Evolutionary conservation across 2,329 filamentous ascomycete genomes (phyloP).

Genomic region (Cladophialophora psammophila): DNA sequence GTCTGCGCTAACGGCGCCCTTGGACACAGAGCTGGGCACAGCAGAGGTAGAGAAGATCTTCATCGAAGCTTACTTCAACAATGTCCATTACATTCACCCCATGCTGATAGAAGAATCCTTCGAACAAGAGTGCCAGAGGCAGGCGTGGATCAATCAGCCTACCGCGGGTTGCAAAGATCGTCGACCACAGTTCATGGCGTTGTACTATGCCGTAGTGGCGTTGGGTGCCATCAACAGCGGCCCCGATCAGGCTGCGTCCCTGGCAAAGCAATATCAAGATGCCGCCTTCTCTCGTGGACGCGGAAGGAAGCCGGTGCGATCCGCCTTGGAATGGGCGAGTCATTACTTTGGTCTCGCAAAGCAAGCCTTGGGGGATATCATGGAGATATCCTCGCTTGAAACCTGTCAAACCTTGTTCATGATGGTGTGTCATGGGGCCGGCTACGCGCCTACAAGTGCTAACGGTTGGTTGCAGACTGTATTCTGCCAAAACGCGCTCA

Average conservation of each 20-base stretch:
- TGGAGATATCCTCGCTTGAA: constrained; percentile 44
- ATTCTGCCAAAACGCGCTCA: constrained; percentile 47
- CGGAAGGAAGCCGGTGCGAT: not conserved
- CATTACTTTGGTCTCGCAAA: constrained; percentile 10
- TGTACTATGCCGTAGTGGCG: constrained; percentile 44
- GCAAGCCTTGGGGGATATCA: constrained; percentile 41
- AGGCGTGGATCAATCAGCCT: constrained; percentile 34
- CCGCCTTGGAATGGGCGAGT: not conserved
- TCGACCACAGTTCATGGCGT: constrained; percentile 39
- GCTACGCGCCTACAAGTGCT: not conserved
- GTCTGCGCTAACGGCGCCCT: not conserved
- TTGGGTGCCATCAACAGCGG: constrained; percentile 44
- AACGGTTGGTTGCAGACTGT: constrained; percentile 24
- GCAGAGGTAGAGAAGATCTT: constrained; percentile 44
- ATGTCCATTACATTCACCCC: constrained; percentile 43
- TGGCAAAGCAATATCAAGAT: constrained; percentile 1
- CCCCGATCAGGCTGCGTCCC: not conserved
- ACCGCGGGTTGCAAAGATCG: not conserved
- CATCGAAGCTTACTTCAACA: constrained; percentile 42
- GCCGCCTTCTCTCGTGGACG: not conserved
- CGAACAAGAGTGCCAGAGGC: constrained; percentile 39
- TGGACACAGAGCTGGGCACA: constrained; percentile 18
- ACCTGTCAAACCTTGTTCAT: constrained; percentile 42
- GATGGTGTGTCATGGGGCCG: constrained; percentile 29
- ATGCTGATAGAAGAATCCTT: constrained; percentile 40